Evolutionary conservation across 345 rosid species (phyloP).

Genomic region (Gossypium mustelinum): DNA sequence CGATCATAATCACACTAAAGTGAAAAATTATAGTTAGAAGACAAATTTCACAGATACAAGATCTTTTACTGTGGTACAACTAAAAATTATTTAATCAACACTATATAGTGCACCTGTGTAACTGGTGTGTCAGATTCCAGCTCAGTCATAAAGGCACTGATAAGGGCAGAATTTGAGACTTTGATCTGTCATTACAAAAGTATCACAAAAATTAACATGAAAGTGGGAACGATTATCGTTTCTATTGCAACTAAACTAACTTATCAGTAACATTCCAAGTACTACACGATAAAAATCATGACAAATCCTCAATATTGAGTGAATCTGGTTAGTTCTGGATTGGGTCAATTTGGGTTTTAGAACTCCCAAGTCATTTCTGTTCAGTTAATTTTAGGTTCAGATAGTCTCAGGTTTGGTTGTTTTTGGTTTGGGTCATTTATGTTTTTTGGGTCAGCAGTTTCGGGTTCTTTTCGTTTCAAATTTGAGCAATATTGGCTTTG

Average conservation of each 20-base stretch:
- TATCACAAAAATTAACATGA: background rate
- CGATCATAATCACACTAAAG: conserved; percentile 88
- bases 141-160: conserved; percentile 96
- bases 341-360: too few relatives aligned
- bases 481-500: too few relatives aligned
- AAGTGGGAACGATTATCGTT: background rate
- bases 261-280: background rate
- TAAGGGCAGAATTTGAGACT: conserved; percentile 96
- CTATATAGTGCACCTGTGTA: conserved; percentile 52
- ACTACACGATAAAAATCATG: background rate
- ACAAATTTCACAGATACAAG: background rate
- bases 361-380: too few relatives aligned
- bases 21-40: conserved; percentile 2
- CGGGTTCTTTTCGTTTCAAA: too few relatives aligned
- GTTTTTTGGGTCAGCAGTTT: too few relatives aligned
- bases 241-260: background rate
- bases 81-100: background rate
- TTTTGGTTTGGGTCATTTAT: too few relatives aligned
- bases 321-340: too few relatives aligned
- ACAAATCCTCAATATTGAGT: background rate
- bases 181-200: conserved; percentile 59
- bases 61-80: background rate
- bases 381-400: too few relatives aligned
- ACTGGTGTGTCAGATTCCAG: conserved; percentile 87
- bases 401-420: too few relatives aligned